These are phyloP conservation scores for Aspergillus campestris DNA, from an alignment of 495 filamentous ascomycete genomes.

Conservation along the genomic window DNA sequence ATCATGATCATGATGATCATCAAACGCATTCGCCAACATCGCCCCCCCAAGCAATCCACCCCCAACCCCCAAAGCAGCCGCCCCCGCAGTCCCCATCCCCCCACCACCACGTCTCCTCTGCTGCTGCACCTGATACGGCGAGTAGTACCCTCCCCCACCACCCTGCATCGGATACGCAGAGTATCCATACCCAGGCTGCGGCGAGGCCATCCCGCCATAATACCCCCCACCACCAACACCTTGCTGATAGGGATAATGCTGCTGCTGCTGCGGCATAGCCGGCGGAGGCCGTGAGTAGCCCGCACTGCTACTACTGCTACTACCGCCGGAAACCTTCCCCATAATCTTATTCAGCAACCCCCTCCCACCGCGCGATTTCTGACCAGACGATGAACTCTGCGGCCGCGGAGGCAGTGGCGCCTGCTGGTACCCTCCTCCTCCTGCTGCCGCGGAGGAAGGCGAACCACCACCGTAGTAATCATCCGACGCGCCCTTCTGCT, in stretches of 20 bases:
- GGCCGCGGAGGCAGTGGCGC: conserved; percentile 14
- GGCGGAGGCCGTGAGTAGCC: conserved; percentile 4
- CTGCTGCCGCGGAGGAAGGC: no score
- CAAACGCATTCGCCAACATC: conserved; percentile 56
- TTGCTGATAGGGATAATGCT: conserved; percentile 17
- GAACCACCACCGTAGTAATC: conserved; percentile 37
- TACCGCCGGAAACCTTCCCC: conserved; percentile 25
- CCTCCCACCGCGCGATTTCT: conserved; percentile 28
- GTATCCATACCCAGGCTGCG: conserved; percentile 33
- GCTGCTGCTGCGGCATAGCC: conserved; percentile 2
- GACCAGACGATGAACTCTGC: conserved; percentile 17
- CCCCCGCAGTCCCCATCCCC: conserved; percentile 60
- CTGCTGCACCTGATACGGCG: conserved; percentile 17
- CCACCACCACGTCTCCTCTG: conserved; percentile 24
- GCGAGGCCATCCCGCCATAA: conserved; percentile 28
- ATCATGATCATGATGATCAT: conserved; percentile 44
- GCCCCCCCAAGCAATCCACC: conserved; percentile 67
- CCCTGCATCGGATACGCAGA: conserved; percentile 25
- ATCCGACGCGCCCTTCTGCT: conserved; percentile 26
- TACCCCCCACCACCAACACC: conserved; percentile 19
- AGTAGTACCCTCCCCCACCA: conserved; percentile 38
- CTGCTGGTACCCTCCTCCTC: conserved; percentile 10
- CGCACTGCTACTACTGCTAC: conserved; percentile 9
- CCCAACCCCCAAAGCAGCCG: conserved; percentile 67
- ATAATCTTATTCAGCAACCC: conserved; percentile 44